These are phyloP conservation scores for Zygosaccharomyces bailii DNA, from an alignment of 805 yeast species.

Conservation along the genomic window DNA sequence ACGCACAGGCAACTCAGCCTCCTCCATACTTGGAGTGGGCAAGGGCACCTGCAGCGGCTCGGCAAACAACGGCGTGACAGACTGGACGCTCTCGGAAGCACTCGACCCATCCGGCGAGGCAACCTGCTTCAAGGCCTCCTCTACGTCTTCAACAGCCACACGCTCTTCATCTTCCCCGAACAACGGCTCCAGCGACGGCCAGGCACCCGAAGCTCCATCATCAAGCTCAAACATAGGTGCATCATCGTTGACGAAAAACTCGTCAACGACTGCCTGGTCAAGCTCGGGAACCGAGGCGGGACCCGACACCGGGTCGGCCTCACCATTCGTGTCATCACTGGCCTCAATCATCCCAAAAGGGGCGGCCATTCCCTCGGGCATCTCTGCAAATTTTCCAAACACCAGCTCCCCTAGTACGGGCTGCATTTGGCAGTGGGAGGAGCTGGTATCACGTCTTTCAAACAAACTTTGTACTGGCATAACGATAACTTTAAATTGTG, in stretches of 20 bases:
- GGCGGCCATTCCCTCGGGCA: background rate
- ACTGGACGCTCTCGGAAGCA: background rate
- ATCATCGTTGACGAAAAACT: conserved; percentile 38
- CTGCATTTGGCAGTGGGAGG: conserved; percentile 1
- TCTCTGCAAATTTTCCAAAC: conserved; percentile 24
- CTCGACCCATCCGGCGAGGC: background rate
- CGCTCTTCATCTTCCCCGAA: conserved; percentile 36
- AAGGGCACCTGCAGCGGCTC: conserved; percentile 7
- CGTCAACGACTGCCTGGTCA: conserved; percentile 54
- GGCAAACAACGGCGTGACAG: conserved; percentile 18
- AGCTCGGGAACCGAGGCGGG: background rate
- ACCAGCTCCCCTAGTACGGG: conserved; percentile 27
- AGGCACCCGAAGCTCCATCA: conserved; percentile 10
- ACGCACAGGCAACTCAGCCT: conserved; percentile 17
- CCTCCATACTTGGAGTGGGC: conserved; percentile 36
- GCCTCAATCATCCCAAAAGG: no score
- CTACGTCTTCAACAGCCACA: conserved; percentile 1
- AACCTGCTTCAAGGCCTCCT: conserved; percentile 19
- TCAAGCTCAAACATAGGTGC: conserved; percentile 53
- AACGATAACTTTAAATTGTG: background rate
- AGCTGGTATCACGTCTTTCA: conserved; percentile 3
- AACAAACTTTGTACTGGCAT: conserved; percentile 8
- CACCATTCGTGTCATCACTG: conserved; percentile 4
- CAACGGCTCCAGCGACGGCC: conserved; percentile 26
- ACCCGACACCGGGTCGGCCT: no score